A percentile compares a stretch with the other conserved stretches of the same genome.
phyloP scores from a whole-genome alignment of 768 basidiomycete species.

The Candolleomyces aberdarensis region DNA sequence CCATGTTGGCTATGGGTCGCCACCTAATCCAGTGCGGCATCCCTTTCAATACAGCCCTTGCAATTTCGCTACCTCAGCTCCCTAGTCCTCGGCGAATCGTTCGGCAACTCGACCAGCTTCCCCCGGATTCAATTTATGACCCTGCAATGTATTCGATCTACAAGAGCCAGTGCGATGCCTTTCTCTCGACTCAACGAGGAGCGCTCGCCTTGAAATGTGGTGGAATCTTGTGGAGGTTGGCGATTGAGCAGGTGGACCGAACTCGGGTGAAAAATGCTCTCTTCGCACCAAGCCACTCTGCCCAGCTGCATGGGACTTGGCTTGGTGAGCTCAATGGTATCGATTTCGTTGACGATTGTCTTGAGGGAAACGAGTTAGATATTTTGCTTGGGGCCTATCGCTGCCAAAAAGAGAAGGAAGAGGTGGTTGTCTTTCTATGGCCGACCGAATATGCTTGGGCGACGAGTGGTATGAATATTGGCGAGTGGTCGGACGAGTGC shows the following conservation, averaged over 20 bases:
- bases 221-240: constrained; percentile 2
- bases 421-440: not conserved
- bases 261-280: not conserved
- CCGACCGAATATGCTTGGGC: not conserved
- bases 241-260: not conserved
- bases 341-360: not conserved
- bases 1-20: not conserved
- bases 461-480: not conserved
- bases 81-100: not conserved
- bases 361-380: not conserved
- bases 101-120: not conserved
- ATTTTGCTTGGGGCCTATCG: not conserved
- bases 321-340: not conserved
- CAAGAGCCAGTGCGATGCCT: not conserved
- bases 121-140: not conserved
- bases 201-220: not conserved
- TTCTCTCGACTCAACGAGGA: not conserved
- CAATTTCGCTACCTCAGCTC: too few relatives aligned
- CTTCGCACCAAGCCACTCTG: not conserved
- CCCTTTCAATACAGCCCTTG: not conserved
- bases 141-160: not conserved
- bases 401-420: not conserved
- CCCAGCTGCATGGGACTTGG: not conserved
- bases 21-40: not conserved
- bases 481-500: not conserved